phyloP scores from a whole-genome alignment of 2,329 filamentous ascomycete genomes.

The Alternaria triticimaculans region DNA sequence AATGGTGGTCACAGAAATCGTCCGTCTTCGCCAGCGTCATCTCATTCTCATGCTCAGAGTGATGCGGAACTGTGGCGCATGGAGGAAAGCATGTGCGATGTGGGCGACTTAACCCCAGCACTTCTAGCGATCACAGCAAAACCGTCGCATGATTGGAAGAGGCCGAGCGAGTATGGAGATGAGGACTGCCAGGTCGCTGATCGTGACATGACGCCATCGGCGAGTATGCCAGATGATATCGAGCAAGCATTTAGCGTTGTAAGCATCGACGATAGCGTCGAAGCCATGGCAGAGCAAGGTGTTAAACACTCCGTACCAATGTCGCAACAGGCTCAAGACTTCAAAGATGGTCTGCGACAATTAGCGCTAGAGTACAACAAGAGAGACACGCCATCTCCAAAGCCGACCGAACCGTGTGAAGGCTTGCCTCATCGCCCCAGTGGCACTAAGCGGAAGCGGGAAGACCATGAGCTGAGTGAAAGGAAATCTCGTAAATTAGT shows the following conservation, averaged over 20 bases:
- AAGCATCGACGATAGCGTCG: background rate
- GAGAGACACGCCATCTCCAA: background rate
- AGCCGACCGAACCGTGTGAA: background rate
- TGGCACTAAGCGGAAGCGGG: background rate
- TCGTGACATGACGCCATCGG: background rate
- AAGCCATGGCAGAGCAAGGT: rapidly evolving
- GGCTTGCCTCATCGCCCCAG: background rate
- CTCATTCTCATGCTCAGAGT: background rate
- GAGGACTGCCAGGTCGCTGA: rapidly evolving
- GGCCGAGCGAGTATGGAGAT: rapidly evolving
- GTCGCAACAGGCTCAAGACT: background rate
- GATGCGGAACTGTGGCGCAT: background rate
- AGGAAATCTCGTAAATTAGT: background rate
- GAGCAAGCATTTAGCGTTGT: background rate
- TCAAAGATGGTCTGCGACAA: background rate
- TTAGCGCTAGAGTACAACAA: background rate
- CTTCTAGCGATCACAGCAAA: background rate
- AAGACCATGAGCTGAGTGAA: background rate
- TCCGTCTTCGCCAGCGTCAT: background rate
- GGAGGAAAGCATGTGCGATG: background rate
- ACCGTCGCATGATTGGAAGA: background rate
- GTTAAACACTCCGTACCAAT: rapidly evolving
- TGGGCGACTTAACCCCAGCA: background rate
- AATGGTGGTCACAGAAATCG: no score
- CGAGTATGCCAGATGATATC: background rate